Evolutionary conservation across 2,329 filamentous ascomycete species (phyloP), one percentile per base, ranked within the genome.

Genomic region (Atkinsonella hypoxylon): DNA sequence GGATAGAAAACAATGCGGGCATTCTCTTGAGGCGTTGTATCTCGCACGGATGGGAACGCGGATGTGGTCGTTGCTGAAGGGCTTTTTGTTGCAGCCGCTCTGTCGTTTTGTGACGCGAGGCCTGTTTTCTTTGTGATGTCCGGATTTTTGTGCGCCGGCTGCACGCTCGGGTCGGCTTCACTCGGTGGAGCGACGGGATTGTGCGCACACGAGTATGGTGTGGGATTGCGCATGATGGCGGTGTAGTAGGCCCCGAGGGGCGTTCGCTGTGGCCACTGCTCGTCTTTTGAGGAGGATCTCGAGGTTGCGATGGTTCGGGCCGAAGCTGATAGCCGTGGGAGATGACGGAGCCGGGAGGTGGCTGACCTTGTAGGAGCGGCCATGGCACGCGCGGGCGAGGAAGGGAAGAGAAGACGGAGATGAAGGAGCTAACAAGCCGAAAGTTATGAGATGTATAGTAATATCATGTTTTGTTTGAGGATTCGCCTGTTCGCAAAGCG

Each of bases 1-100:
- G 87, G 86, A 18, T 89, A 89, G 62, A 98, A 96, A 32, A 96
- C 77, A 60, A 94, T 80, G 43, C 81, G 72, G 20, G 80, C 73
- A 39, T 73, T 76, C 50, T 79, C 73, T 57, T 81, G 63, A 15
- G 70, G 73, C 47, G 74, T 74, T 1, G 31, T 13, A n/a, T 49
- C 48, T 45, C 18, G 17, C 72, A 66, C 7, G 58, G 55, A 5
- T 57, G 55, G 22, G 57, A 36, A 22, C 51, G 47, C 9, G 53
- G 51, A 3, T 51, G 34, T 9, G 55, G 44, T 15, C 51, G 54
- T 18, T 48, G 45, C 8, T 55, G 50, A 7, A 48, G 44, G 38
- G 57, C 8, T 41, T 7, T 52, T 31, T n/a, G 49, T 17, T 5
- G 55, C 26, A 12, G 67, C 61, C 52, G 65, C 71, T 63, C 54